These are phyloP conservation scores for Malassezia restricta DNA, from an alignment of 1,284 basidiomycete species.

Conservation along the genomic window DNA sequence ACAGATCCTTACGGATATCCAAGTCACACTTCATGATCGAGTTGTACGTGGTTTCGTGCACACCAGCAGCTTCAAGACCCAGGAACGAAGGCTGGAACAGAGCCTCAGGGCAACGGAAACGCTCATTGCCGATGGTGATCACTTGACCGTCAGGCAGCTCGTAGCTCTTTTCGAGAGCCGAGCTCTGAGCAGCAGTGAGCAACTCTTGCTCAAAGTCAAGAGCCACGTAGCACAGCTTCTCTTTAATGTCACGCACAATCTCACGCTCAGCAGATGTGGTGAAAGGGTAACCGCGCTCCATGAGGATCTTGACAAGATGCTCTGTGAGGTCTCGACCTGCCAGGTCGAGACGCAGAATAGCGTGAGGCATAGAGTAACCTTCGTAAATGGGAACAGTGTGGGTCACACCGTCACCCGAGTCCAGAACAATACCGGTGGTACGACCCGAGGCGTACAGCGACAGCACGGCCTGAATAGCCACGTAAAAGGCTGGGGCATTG, in stretches of 20 bases:
- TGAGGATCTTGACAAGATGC: slow-evolving; percentile 80
- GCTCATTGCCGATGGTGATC: slow-evolving; percentile 90
- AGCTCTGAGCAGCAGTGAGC: slow-evolving; percentile 80
- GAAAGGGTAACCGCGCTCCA: slow-evolving; percentile 88
- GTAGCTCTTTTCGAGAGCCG: slow-evolving; percentile 85
- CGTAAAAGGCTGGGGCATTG: slow-evolving; percentile 85
- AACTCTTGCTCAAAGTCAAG: slow-evolving; percentile 94
- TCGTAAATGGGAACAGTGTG: slow-evolving; percentile 92
- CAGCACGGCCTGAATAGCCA: slow-evolving; percentile 81
- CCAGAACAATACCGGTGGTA: slow-evolving; percentile 80
- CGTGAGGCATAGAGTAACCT: slow-evolving; percentile 86
- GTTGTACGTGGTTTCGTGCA: slow-evolving; percentile 93
- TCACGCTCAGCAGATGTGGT: slow-evolving; percentile 83
- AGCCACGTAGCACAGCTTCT: slow-evolving; percentile 94
- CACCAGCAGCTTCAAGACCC: slow-evolving; percentile 82
- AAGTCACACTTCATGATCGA: slow-evolving; percentile 62
- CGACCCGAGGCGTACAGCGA: slow-evolving; percentile 86
- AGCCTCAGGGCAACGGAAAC: slow-evolving; percentile 94
- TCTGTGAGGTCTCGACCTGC: slow-evolving; percentile 88
- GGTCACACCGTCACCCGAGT: slow-evolving; percentile 85
- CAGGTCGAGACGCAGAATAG: slow-evolving; percentile 84
- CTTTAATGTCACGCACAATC: slow-evolving; percentile 95
- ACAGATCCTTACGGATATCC: slow-evolving; percentile 63
- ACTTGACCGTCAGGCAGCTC: slow-evolving; percentile 93
- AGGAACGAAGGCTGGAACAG: slow-evolving; percentile 93